These are phyloP conservation scores for Cupressus sempervirens DNA, from an alignment of 75 land plant genomes.

Conservation along the genomic window DNA sequence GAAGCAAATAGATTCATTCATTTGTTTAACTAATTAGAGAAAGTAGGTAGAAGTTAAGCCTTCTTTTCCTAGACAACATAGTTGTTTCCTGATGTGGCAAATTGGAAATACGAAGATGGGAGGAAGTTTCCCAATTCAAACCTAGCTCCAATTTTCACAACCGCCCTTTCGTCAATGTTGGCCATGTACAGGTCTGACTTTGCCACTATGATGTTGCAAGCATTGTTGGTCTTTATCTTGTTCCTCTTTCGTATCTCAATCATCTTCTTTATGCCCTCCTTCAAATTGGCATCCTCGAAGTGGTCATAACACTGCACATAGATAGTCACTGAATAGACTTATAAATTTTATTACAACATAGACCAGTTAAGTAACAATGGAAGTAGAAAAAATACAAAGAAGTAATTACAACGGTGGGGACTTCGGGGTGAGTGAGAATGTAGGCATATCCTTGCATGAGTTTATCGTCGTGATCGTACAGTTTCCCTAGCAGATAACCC, in stretches of 20 bases:
- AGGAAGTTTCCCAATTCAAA: too few relatives aligned
- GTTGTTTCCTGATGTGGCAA: too few relatives aligned
- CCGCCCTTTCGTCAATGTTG: too few relatives aligned
- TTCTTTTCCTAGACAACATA: too few relatives aligned
- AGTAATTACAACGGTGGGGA: slow-evolving; percentile 28
- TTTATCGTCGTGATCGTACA: slow-evolving; percentile 48
- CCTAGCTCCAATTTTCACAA: too few relatives aligned
- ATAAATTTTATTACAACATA: not conserved
- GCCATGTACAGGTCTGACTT: slow-evolving; percentile 27
- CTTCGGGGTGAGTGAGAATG: slow-evolving; percentile 60
- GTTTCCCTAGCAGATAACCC: slow-evolving; percentile 40
- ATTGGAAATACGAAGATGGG: too few relatives aligned
- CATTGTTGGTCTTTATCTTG: slow-evolving; percentile 28
- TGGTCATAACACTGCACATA: too few relatives aligned
- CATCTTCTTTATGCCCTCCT: slow-evolving; percentile 18
- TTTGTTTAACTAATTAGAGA: too few relatives aligned
- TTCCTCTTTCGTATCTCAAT: slow-evolving; percentile 26
- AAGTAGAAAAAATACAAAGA: not conserved
- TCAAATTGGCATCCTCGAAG: not conserved
- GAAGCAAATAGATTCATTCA: too few relatives aligned
- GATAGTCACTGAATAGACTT: too few relatives aligned
- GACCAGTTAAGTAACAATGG: not conserved
- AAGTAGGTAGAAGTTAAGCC: too few relatives aligned
- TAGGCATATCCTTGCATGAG: slow-evolving; percentile 63
- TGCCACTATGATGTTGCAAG: slow-evolving; percentile 16